phyloP scores from a whole-genome alignment of 352 stramenopile species.

The Pythium phragmitis region DNA sequence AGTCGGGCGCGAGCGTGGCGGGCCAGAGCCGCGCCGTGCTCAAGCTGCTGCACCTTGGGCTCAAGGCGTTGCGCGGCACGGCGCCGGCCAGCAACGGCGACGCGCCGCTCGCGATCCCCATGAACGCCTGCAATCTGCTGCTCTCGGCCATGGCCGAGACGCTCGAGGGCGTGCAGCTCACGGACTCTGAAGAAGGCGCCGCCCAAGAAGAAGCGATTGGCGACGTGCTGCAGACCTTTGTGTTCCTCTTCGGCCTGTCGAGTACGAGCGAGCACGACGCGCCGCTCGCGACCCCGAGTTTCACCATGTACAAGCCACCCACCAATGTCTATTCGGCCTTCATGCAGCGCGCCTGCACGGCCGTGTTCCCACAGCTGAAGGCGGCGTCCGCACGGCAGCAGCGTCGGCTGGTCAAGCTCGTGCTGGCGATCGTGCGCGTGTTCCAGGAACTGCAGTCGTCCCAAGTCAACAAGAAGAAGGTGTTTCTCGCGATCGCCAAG shows the following conservation, averaged over 20 bases:
- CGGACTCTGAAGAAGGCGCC: background rate
- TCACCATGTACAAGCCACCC: slow-evolving; percentile 77
- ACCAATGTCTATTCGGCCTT: slow-evolving; percentile 80
- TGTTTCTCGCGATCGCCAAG: slow-evolving; percentile 81
- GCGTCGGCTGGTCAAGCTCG: slow-evolving; percentile 39
- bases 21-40: slow-evolving; percentile 44
- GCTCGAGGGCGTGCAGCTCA: slow-evolving; percentile 37
- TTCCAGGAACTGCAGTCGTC: slow-evolving; percentile 79
- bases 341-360: slow-evolving; percentile 49
- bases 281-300: slow-evolving; percentile 33
- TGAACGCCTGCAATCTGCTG: slow-evolving; percentile 78
- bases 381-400: slow-evolving; percentile 1
- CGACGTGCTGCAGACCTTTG: slow-evolving; percentile 62
- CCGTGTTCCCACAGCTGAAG: slow-evolving; percentile 23
- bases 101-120: slow-evolving; percentile 35
- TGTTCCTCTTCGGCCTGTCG: slow-evolving; percentile 63
- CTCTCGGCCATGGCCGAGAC: slow-evolving; percentile 60
- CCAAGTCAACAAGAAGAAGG: slow-evolving; percentile 90
- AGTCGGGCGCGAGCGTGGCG: slow-evolving; percentile 8
- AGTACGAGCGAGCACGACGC: background rate
- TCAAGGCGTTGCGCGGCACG: slow-evolving; percentile 41
- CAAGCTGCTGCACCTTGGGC: slow-evolving; percentile 51
- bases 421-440: slow-evolving; percentile 53
- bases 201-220: slow-evolving; percentile 25
- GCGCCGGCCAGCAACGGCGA: background rate